Evolutionary conservation across 352 stramenopile species (phyloP).

Genomic region (Thalassiosira sp.): DNA sequence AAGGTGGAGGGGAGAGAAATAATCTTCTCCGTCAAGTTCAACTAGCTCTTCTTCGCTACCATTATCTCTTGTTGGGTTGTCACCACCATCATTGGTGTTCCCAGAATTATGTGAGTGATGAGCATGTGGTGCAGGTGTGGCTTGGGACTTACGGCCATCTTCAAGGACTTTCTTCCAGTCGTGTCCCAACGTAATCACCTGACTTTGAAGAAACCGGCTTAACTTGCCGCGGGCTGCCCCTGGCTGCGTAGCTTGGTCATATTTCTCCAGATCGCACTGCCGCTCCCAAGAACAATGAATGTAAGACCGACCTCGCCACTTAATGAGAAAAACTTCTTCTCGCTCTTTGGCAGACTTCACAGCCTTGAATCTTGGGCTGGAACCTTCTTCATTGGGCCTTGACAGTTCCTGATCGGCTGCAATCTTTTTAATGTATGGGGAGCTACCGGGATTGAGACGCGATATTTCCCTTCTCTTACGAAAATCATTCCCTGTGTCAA

Average conservation of each 20-base stretch:
- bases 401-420: conserved; percentile 52
- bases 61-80: conserved; percentile 7
- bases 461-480: conserved; percentile 77
- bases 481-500: conserved; percentile 63
- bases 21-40: conserved; percentile 62
- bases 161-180: conserved; percentile 79
- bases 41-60: conserved; percentile 22
- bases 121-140: conserved; percentile 37
- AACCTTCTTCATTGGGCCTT: conserved; percentile 39
- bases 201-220: conserved; percentile 68
- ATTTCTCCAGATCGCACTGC: conserved; percentile 87
- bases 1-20: conserved; percentile 68
- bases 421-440: conserved; percentile 69
- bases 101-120: conserved; percentile 51
- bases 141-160: conserved; percentile 54
- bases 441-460: conserved; percentile 65
- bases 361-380: conserved; percentile 45
- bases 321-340: conserved; percentile 94
- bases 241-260: conserved; percentile 70
- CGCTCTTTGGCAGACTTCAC: conserved; percentile 44
- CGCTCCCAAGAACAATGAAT: conserved; percentile 97
- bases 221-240: conserved; percentile 79
- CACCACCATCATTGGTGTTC: conserved; percentile 16
- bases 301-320: conserved; percentile 98
- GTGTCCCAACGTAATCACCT: conserved; percentile 67